Evolutionary conservation across 306 rosid species (phyloP), one percentile per base, ranked within the genome.

Genomic region (Pueraria montana): DNA sequence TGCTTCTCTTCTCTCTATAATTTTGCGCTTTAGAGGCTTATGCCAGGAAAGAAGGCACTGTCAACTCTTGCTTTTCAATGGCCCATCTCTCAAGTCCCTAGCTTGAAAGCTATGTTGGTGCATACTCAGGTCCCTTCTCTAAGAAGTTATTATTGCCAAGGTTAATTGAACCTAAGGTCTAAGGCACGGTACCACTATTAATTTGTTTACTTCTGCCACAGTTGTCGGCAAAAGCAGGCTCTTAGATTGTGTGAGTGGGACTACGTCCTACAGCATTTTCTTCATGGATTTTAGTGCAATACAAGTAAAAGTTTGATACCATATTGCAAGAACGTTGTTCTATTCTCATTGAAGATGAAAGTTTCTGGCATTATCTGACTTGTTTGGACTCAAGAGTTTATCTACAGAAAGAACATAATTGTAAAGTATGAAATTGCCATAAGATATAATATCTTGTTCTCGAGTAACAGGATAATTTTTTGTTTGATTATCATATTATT

Each of bases 81-180:
- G 72, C 79, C 87, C 85, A 83, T 79, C 82, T 81, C 83, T 86
- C 74, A 82, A 45, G 70, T 72, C 84, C 80, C 87, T n/a, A n/a
- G n/a, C n/a, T 84, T 83, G 86, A 87, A 84, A 87, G 82, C 86
- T 81, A 77, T 86, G 84, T 80, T 80, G 38, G 20, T 82, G n/a
- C n/a, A 69, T 85, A 79, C 71, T 81, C 74, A 77, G 83, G 85
- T 66, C 80, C 93, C 85, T 85, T 82, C 49, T 56, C 84, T 83
- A 82, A 17, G 17, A 74, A 80, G 69, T 80, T 34, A 70, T 86
- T 50, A 65, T 82, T 88, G 80, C 69, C 79, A 48, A 78, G 83
- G 77, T 84, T 80, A 82, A 81, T 26, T 87, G 85, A 85, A 85
- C 64, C 85, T 72, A 14, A 8, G 23, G 42, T 46, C 61, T 81